Evolutionary conservation across 1,284 basidiomycete genomes (phyloP), one percentile per base, ranked within the genome.

Genomic region (Fomitopsis schrenkii): DNA sequence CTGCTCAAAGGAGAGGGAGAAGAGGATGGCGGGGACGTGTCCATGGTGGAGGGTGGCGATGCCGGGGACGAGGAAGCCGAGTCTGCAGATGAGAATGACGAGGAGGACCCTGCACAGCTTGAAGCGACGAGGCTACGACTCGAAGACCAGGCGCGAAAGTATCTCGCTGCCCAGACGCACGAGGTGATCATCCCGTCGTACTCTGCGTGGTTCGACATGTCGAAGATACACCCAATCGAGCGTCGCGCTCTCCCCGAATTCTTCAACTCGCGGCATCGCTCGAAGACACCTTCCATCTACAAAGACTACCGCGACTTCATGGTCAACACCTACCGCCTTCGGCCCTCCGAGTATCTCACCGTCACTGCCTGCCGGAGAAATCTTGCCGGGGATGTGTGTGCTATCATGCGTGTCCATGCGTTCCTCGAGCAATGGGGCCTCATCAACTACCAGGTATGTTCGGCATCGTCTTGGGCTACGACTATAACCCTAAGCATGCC

Each of bases 281-380:
- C 90, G 66, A 99, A 99, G 79, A 98, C 96, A 0, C 97, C 97
- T 0, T 85, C 92, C 35, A 94, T 98, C 67, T 99, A 99, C 83
- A 99, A 98, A 76, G 97, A 98, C 75, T 99, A 99, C 74, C 88
- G 97, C 64, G 97, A 99, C 81, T 99, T 99, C 71, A 99, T 99
- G 95, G 88, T 99, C 76, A 98, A 99, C 79, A 97, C 97, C 3
- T 99, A 98, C 77, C 84, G 97, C 48, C 83, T 99, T 55, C 87
- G 97, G 65, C 97, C 97, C 0, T 86, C 86, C 46, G 97, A 99
- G 75, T 99, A 99, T 72, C 84, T 99, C 61, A 99, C 97, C 8
- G 94, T 99, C 63, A 99, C 97, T 2, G 97, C 97, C 1, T 99
- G 97, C 73, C 78, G 97, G 70, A 81, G 97, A 65, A 99, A 99